A percentile compares a stretch with the other conserved stretches of the same genome.
phyloP scores from a whole-genome alignment of 495 filamentous ascomycete genomes.

The Talaromyces proteolyticus region DNA sequence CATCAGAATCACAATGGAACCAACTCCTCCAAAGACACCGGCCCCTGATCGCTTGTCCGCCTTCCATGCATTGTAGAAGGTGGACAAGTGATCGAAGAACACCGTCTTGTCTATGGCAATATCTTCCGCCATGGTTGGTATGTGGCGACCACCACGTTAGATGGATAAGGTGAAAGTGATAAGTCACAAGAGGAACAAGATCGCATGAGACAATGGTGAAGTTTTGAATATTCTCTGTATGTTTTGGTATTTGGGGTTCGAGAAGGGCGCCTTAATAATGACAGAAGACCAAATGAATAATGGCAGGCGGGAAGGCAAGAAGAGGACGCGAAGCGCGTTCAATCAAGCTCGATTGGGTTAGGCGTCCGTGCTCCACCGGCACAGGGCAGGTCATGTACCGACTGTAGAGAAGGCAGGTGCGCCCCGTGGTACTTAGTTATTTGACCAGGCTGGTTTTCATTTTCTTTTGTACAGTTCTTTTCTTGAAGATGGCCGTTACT shows the following conservation, averaged over 20 bases:
- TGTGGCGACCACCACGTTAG: not conserved
- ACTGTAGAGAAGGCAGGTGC: too few relatives aligned
- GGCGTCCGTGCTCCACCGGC: too few relatives aligned
- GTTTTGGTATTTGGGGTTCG: not conserved
- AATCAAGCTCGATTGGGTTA: constrained; percentile 8
- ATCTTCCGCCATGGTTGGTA: constrained; percentile 48
- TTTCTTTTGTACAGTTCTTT: too few relatives aligned
- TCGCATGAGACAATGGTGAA: too few relatives aligned
- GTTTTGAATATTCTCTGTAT: too few relatives aligned
- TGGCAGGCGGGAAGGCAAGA: not conserved
- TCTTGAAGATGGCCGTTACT: not conserved
- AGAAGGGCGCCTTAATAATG: not conserved
- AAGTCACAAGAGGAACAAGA: too few relatives aligned
- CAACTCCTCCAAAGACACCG: constrained; percentile 74
- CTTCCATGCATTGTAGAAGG: constrained; percentile 89
- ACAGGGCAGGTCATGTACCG: too few relatives aligned
- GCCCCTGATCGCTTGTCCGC: constrained; percentile 76
- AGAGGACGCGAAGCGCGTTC: constrained; percentile 13
- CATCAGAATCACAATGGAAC: constrained; percentile 82
- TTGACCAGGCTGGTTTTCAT: too few relatives aligned
- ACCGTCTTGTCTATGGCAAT: constrained; percentile 86
- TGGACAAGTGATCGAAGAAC: constrained; percentile 88
- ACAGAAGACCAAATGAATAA: not conserved
- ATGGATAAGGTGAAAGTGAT: not conserved
- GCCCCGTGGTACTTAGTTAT: too few relatives aligned